A percentile compares a stretch with the other conserved stretches of the same genome.
phyloP scores from a whole-genome alignment of 2,329 filamentous ascomycete genomes.

The Xylariaceae sp. region DNA sequence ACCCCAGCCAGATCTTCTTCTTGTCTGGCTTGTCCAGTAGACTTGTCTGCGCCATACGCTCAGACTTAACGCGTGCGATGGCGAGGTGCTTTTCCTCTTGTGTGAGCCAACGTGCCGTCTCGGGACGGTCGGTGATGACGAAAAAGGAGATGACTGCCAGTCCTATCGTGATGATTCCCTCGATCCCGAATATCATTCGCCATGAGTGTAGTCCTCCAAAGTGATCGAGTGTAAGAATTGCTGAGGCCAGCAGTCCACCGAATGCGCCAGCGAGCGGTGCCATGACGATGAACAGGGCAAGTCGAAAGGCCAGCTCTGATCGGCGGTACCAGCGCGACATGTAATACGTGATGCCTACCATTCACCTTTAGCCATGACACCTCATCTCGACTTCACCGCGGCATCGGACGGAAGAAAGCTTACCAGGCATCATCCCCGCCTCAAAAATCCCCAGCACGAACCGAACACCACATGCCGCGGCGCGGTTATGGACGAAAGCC shows the following conservation, averaged over 20 bases:
- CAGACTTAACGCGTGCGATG: constrained; percentile 61
- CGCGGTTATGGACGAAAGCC: constrained; percentile 55
- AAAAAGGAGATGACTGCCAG: constrained; percentile 56
- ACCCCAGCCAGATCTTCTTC: constrained; percentile 55
- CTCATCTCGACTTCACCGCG: neutral
- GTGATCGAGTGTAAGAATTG: constrained; percentile 54
- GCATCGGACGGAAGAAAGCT: neutral
- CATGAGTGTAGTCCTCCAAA: constrained; percentile 36
- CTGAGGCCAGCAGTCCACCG: constrained; percentile 60
- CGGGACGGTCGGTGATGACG: constrained; percentile 63
- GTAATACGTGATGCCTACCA: constrained; percentile 61
- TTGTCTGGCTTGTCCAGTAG: constrained; percentile 59
- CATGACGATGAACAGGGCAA: constrained; percentile 66
- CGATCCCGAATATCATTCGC: constrained; percentile 31
- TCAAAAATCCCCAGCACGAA: constrained; percentile 66
- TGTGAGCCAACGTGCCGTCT: constrained; percentile 60
- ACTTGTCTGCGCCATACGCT: constrained; percentile 56
- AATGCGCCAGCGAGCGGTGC: constrained; percentile 66
- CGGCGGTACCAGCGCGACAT: constrained; percentile 66
- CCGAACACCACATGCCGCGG: constrained; percentile 52
- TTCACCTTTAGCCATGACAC: neutral
- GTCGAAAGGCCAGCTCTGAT: constrained; percentile 60
- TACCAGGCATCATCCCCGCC: constrained; percentile 62
- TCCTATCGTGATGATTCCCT: constrained; percentile 48
- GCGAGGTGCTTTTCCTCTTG: constrained; percentile 62